phyloP scores from a whole-genome alignment of 2,329 filamentous ascomycete species.

The Septoria linicola region DNA sequence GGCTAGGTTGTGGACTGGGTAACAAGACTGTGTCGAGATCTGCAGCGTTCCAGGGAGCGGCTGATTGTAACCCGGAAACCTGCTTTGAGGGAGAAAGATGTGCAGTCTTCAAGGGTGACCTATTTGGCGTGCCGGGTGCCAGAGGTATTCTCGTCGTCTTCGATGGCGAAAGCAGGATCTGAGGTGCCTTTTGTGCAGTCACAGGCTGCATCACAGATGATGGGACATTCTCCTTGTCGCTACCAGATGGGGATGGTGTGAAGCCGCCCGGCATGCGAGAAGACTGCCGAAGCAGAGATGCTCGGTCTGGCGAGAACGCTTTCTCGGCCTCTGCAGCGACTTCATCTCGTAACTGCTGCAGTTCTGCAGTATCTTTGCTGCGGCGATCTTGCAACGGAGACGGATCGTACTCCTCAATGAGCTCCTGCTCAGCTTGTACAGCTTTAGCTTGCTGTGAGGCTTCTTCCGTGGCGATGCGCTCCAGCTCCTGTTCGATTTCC shows the following conservation, averaged over 20 bases:
- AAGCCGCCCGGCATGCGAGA: conserved; percentile 17
- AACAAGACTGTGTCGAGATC: conserved; percentile 73
- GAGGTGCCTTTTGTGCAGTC: conserved; percentile 36
- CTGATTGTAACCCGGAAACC: conserved; percentile 52
- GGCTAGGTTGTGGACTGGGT: conserved; percentile 40
- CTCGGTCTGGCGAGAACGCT: conserved; percentile 14
- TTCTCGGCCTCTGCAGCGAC: conserved; percentile 22
- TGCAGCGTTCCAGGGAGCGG: conserved; percentile 66
- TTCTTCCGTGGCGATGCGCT: conserved; percentile 34
- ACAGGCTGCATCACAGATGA: conserved; percentile 34
- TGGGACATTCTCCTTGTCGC: conserved; percentile 43
- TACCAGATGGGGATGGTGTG: conserved; percentile 32
- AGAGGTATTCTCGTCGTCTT: conserved; percentile 45
- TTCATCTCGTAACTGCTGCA: conserved; percentile 27
- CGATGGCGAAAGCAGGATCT: conserved; percentile 29
- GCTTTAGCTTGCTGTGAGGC: conserved; percentile 25
- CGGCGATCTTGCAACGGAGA: conserved; percentile 34
- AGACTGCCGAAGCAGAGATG: conserved; percentile 11
- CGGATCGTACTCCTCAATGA: conserved; percentile 39
- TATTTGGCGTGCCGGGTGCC: conserved; percentile 42
- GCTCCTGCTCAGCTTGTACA: conserved; percentile 32
- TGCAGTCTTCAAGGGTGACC: conserved; percentile 27
- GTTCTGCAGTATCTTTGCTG: conserved; percentile 26
- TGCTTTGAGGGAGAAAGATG: conserved; percentile 44
- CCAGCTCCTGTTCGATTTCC: conserved; percentile 37